Evolutionary conservation across 73 alveolate genomes (phyloP).

Genomic region (Paramecium sexaurelia): DNA sequence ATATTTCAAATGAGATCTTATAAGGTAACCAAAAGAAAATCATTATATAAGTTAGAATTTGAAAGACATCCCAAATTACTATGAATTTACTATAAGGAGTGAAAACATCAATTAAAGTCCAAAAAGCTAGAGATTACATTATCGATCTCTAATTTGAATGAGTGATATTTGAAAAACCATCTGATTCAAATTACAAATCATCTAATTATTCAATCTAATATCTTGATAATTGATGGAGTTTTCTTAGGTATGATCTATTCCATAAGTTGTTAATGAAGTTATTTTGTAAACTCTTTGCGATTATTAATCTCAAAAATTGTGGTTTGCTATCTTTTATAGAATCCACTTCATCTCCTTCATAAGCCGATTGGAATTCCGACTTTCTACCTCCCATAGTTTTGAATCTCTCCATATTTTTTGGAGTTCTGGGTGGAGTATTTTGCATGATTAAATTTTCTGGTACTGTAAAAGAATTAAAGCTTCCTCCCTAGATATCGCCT

Average conservation of each 20-base stretch:
- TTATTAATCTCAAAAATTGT: conserved; percentile 37
- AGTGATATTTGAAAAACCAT: not conserved
- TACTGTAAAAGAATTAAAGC: conserved; percentile 8
- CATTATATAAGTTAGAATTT: not conserved
- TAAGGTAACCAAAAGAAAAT: conserved; percentile 50
- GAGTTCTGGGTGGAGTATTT: not conserved
- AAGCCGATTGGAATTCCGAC: conserved; percentile 13
- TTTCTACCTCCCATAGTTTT: not conserved
- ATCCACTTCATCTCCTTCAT: conserved; percentile 2
- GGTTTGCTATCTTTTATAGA: conserved; percentile 19
- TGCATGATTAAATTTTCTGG: not conserved
- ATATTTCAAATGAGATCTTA: conserved; percentile 12
- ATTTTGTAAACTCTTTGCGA: conserved; percentile 23
- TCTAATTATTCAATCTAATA: not conserved
- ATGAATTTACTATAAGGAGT: conserved; percentile 52
- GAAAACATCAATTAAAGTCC: conserved; percentile 28
- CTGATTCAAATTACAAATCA: conserved; percentile 35
- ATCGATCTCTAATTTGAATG: not conserved
- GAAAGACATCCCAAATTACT: conserved; percentile 33
- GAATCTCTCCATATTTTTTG: not conserved
- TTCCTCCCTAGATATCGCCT: not conserved
- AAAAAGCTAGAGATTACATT: not conserved
- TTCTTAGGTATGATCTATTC: conserved; percentile 39
- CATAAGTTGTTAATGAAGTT: conserved; percentile 47
- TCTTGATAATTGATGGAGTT: not conserved